A percentile compares a stretch with the other conserved stretches of the same genome.
Conservation (phyloP, 331 rosid genomes). For the Telfairia occidentalis region DNA sequence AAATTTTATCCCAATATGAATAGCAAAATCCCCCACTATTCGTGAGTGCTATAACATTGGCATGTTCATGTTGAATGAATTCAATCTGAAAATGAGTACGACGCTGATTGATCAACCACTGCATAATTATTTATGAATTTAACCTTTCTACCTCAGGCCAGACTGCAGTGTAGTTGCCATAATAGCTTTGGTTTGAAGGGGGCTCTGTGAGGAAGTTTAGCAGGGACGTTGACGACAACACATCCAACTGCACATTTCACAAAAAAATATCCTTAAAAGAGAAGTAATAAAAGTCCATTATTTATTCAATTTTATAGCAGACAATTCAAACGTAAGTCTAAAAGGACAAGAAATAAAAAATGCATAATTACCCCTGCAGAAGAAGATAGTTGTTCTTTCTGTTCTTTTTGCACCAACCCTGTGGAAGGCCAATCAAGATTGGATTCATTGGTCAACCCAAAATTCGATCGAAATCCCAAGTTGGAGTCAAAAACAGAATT, state of each 20-base stretch:
- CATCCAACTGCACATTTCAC: slow-evolving; percentile 43
- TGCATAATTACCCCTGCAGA: slow-evolving; percentile 38
- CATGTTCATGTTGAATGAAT: neutral
- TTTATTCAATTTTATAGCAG: neutral
- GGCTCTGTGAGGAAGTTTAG: slow-evolving; percentile 55
- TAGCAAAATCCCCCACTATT: neutral
- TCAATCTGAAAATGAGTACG: neutral
- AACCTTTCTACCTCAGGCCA: slow-evolving; percentile 43
- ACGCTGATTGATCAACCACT: neutral
- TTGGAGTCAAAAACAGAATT: neutral
- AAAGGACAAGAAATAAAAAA: neutral
- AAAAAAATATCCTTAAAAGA: neutral
- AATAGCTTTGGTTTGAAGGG: slow-evolving; percentile 96
- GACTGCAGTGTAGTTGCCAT: slow-evolving; percentile 21
- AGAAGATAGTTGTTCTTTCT: slow-evolving; percentile 28
- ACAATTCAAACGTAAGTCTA: neutral
- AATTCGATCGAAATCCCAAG: slow-evolving; percentile 1
- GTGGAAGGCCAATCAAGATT: slow-evolving; percentile 26
- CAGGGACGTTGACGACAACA: slow-evolving; percentile 30
- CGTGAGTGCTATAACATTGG: neutral
- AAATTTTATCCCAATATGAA: neutral
- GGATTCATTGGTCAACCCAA: slow-evolving; percentile 31
- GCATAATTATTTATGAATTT: neutral
- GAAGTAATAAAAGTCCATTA: neutral
- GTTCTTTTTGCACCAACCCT: slow-evolving; percentile 30